Conservation (phyloP, 1,284 basidiomycete species). For the Papiliotrema nemorosa region DNA sequence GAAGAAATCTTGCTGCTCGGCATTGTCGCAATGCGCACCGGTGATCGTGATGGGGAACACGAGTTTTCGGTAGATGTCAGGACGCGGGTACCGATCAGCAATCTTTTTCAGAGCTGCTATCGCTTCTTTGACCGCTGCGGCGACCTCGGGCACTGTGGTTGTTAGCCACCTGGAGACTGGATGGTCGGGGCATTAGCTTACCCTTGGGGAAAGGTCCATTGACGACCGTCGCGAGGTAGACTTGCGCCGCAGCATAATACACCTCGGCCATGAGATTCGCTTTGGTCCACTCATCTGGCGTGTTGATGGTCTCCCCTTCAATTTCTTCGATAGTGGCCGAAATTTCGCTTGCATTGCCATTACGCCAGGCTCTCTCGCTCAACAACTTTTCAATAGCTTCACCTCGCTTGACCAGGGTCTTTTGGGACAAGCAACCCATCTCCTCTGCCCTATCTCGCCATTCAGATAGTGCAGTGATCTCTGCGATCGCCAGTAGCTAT, state of each 20-base stretch:
- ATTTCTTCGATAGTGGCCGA: neutral
- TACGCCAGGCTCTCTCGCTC: slow-evolving; percentile 19
- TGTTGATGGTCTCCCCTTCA: neutral
- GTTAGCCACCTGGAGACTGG: too few species aligned
- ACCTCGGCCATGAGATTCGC: slow-evolving; percentile 18
- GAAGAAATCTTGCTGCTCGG: slow-evolving; percentile 53
- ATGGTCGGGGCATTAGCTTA: slow-evolving; percentile 9
- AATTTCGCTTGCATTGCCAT: neutral
- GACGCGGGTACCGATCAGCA: slow-evolving; percentile 29
- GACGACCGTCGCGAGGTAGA: slow-evolving; percentile 19
- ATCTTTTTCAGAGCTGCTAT: slow-evolving; percentile 50
- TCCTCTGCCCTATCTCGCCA: slow-evolving; percentile 58
- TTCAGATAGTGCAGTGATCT: slow-evolving; percentile 60
- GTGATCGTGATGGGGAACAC: slow-evolving; percentile 45
- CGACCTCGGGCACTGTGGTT: slow-evolving; percentile 22
- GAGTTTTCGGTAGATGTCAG: slow-evolving; percentile 68
- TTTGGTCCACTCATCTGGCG: neutral
- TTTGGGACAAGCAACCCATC: slow-evolving; percentile 48
- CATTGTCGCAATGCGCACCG: slow-evolving; percentile 19
- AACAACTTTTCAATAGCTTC: slow-evolving; percentile 55
- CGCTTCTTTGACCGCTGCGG: slow-evolving; percentile 48
- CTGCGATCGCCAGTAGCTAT: slow-evolving; percentile 69
- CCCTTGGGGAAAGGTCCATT: slow-evolving; percentile 24
- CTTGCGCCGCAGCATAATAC: slow-evolving; percentile 20
- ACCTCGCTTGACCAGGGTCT: slow-evolving; percentile 58